These are phyloP conservation scores for barley (Hordeum vulgare) DNA, from an alignment of 176 grass and related monocot genomes.

Conservation along the genomic window DNA sequence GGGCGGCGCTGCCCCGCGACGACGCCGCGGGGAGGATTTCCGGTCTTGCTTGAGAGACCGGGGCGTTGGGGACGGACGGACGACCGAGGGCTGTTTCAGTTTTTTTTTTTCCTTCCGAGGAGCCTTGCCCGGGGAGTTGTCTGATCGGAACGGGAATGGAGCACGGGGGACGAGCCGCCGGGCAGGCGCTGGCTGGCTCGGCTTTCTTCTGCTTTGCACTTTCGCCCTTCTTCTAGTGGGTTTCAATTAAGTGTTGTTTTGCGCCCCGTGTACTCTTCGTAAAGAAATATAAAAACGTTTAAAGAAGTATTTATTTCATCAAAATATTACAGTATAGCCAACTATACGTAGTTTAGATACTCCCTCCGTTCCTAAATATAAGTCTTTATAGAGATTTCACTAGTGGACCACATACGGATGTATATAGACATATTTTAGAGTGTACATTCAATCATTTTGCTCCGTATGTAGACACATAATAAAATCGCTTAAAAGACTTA, in stretches of 20 bases:
- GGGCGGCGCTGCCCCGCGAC: not conserved
- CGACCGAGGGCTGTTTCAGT: not conserved
- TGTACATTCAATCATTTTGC: too few relatives aligned
- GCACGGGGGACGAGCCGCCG: not conserved
- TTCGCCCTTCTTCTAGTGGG: not conserved
- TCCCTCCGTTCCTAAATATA: too few relatives aligned
- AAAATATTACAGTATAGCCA: too few relatives aligned
- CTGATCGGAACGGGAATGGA: conserved; percentile 19
- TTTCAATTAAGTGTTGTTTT: not conserved
- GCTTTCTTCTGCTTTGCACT: not conserved
- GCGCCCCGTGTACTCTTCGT: too few relatives aligned
- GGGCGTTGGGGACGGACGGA: not conserved
- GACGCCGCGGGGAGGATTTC: not conserved
- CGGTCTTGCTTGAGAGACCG: not conserved
- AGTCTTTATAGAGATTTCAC: too few relatives aligned
- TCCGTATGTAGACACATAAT: too few relatives aligned
- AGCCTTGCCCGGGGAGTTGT: not conserved
- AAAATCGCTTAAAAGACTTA: too few relatives aligned
- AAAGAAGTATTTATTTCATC: too few relatives aligned
- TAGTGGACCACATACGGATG: too few relatives aligned
- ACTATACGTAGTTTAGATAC: too few relatives aligned
- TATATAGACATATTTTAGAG: too few relatives aligned
- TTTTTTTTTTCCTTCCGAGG: not conserved
- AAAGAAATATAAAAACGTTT: too few relatives aligned
- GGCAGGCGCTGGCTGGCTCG: not conserved